These are phyloP conservation scores for Flaveria sonorensis DNA, from an alignment of 129 eudicot genomes.

Conservation along the genomic window DNA sequence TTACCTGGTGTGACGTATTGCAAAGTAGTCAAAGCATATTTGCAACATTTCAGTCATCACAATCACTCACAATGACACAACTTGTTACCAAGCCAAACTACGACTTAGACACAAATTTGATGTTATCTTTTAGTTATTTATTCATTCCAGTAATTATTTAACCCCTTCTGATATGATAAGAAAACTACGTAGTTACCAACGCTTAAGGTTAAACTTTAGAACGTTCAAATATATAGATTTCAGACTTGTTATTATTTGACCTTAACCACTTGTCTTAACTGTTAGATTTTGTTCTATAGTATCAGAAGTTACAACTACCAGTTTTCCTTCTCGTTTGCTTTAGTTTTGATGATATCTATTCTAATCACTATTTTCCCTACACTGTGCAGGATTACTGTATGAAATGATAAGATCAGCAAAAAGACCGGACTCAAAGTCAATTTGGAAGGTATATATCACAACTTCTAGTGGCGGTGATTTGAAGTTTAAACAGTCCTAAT, in stretches of 20 bases:
- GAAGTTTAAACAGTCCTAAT: not conserved
- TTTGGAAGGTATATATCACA: conserved; percentile 75
- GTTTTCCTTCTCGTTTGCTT: not conserved
- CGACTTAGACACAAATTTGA: no score
- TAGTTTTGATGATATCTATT: not conserved
- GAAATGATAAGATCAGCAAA: conserved; percentile 92
- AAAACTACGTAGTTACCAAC: not conserved
- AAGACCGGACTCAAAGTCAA: conserved; percentile 66
- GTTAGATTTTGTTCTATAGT: not conserved
- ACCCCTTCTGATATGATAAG: not conserved
- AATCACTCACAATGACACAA: no score
- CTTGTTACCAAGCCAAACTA: no score
- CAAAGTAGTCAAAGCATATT: not conserved
- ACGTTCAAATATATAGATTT: not conserved
- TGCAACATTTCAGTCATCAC: no score
- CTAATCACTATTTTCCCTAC: not conserved
- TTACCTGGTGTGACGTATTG: not conserved
- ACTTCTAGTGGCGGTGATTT: not conserved
- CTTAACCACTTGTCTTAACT: not conserved
- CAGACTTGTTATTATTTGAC: not conserved
- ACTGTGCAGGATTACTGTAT: conserved; percentile 61
- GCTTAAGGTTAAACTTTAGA: not conserved
- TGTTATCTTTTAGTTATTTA: no score
- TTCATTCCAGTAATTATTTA: no score
- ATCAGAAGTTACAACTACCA: not conserved